A percentile compares a stretch with the other conserved stretches of the same genome.
phyloP scores from a whole-genome alignment of 2,329 filamentous ascomycete species.

The Ascosphaera acerosa region DNA sequence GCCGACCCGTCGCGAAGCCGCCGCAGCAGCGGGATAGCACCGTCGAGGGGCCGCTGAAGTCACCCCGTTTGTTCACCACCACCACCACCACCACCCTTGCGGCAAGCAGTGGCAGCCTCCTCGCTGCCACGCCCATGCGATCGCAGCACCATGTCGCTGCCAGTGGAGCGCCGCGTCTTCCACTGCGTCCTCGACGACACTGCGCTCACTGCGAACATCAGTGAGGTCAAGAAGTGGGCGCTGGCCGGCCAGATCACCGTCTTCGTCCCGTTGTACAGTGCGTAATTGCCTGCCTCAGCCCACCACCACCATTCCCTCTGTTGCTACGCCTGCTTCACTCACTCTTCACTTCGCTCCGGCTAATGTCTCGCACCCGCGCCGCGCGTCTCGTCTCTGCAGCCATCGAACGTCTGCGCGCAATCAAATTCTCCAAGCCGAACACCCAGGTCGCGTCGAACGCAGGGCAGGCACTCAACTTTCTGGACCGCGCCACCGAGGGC shows the following conservation, averaged over 20 bases:
- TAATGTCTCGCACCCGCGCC: neutral
- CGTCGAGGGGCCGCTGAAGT: too few species aligned
- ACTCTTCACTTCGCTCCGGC: slow-evolving; percentile 3
- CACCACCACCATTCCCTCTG: neutral
- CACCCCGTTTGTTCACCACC: too few species aligned
- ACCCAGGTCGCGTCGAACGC: slow-evolving; percentile 25
- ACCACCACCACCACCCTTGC: too few species aligned
- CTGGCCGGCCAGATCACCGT: slow-evolving; percentile 24
- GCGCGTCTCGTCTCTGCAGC: slow-evolving; percentile 9
- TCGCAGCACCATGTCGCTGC: too few species aligned
- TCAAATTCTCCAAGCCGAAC: slow-evolving; percentile 21
- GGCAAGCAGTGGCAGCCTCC: too few species aligned
- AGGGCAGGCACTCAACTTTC: slow-evolving; percentile 25
- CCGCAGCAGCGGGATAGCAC: too few species aligned
- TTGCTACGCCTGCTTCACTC: slow-evolving; percentile 4
- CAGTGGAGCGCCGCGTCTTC: slow-evolving; percentile 21
- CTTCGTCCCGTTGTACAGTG: slow-evolving; percentile 27
- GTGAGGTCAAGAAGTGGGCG: slow-evolving; percentile 27
- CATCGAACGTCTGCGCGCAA: slow-evolving; percentile 21
- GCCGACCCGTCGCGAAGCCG: too few species aligned
- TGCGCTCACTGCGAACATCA: slow-evolving; percentile 25
- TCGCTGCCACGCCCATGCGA: too few species aligned
- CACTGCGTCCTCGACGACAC: slow-evolving; percentile 29
- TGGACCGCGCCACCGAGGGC: slow-evolving; percentile 24
- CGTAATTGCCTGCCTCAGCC: slow-evolving; percentile 4